Evolutionary conservation across 2,329 filamentous ascomycete species (phyloP).

Genomic region (Colletotrichum graminicola): DNA sequence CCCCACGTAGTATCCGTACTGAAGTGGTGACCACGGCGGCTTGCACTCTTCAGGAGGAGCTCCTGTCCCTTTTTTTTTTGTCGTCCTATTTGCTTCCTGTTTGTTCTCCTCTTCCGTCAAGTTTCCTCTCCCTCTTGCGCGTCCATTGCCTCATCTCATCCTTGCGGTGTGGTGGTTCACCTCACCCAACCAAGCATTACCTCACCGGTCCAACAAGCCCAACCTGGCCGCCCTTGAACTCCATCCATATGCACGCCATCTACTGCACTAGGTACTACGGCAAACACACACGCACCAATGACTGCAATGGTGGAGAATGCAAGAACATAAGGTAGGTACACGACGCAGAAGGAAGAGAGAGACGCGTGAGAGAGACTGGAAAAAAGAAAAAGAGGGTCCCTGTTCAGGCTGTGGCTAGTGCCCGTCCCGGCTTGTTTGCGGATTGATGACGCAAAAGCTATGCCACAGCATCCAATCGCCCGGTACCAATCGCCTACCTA

Average conservation of each 20-base stretch:
- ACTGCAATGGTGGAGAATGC: constrained; percentile 12
- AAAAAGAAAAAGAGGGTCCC: constrained; percentile 5
- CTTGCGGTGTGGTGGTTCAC: background rate
- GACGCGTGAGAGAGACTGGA: no score
- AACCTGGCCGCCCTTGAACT: background rate
- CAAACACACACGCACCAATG: constrained; percentile 12
- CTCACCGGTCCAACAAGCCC: constrained; percentile 3
- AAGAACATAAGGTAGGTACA: background rate
- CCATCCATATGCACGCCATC: constrained; percentile 1
- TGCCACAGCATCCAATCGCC: constrained; percentile 43
- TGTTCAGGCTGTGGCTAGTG: constrained; percentile 42
- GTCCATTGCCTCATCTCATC: background rate
- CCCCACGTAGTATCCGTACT: constrained; percentile 2
- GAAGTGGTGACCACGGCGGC: background rate
- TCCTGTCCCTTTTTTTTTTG: background rate
- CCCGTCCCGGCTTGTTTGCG: constrained; percentile 37
- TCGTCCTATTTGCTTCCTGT: background rate
- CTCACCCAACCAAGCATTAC: background rate
- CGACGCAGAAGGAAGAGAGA: background rate
- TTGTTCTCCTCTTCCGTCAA: background rate
- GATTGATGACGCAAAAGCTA: constrained; percentile 43
- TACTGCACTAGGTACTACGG: constrained; percentile 6
- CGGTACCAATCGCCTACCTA: constrained; percentile 28
- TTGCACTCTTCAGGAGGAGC: background rate
- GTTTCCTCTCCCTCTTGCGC: background rate